These are phyloP conservation scores for Aspergillus pseudonomiae DNA, from an alignment of 2,329 filamentous ascomycete species.

Conservation along the genomic window DNA sequence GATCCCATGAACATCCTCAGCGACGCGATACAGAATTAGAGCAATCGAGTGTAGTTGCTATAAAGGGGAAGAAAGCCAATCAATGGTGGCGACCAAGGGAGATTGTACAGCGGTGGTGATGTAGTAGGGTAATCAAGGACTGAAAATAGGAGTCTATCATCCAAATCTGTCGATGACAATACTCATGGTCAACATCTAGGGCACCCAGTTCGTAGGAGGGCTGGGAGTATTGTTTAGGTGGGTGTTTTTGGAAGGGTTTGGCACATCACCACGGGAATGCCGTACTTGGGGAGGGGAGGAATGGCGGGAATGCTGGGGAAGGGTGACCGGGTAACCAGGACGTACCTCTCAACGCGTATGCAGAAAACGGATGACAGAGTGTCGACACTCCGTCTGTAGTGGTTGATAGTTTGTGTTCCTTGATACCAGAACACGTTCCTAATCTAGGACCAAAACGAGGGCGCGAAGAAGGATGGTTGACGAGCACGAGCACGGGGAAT, in stretches of 20 bases:
- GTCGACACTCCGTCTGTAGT: neutral
- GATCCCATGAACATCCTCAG: constrained; percentile 34
- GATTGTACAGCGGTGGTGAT: neutral
- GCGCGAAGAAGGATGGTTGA: constrained; percentile 3
- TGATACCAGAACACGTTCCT: constrained; percentile 19
- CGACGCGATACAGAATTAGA: neutral
- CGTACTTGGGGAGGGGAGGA: constrained; percentile 24
- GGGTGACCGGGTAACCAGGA: constrained; percentile 23
- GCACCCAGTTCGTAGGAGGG: constrained; percentile 16
- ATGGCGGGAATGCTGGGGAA: constrained; percentile 35
- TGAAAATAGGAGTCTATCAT: constrained; percentile 5
- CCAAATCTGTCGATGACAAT: constrained; percentile 9
- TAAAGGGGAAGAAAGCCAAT: neutral
- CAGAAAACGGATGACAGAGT: constrained; percentile 8
- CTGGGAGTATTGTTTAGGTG: constrained; percentile 16
- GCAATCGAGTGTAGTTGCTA: neutral
- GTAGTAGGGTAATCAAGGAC: neutral
- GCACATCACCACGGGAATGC: constrained; percentile 32
- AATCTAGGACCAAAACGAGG: constrained; percentile 19
- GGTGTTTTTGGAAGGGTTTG: constrained; percentile 18
- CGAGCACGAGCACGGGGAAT: constrained; percentile 26
- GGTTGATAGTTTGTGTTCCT: neutral
- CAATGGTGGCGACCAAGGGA: neutral
- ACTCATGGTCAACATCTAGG: constrained; percentile 13
- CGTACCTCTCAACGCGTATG: constrained; percentile 19